Evolutionary conservation across 306 rosid species (phyloP).

Genomic region (Potentilla sterilis): DNA sequence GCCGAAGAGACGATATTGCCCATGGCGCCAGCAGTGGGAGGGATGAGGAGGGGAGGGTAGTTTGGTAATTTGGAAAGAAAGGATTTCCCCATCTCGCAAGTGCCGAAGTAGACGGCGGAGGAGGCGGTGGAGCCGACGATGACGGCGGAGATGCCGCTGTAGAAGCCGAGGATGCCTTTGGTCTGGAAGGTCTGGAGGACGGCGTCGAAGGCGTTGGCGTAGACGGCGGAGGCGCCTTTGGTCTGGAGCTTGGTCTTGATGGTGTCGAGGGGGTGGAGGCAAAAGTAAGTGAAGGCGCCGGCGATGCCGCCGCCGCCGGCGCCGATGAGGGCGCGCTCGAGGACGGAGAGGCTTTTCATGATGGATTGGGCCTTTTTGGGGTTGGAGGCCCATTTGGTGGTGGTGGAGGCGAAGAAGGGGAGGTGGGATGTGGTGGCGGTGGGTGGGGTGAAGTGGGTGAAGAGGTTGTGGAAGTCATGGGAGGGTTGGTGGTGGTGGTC

Average conservation of each 20-base stretch:
- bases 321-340: constrained; percentile 85
- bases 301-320: constrained; percentile 85
- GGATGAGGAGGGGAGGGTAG: constrained; percentile 61
- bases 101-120: constrained; percentile 83
- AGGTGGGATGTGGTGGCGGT: too few relatives aligned
- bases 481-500: constrained; percentile 5
- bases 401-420: constrained; percentile 30
- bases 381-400: constrained; percentile 27
- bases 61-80: constrained; percentile 41
- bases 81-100: constrained; percentile 84
- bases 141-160: constrained; percentile 84
- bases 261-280: constrained; percentile 84
- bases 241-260: constrained; percentile 87
- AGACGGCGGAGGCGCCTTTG: constrained; percentile 71
- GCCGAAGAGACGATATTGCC: constrained; percentile 84
- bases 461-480: constrained; percentile 34
- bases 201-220: constrained; percentile 68
- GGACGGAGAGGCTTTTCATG: constrained; percentile 53
- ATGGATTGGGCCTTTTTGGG: constrained; percentile 45
- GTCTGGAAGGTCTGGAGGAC: constrained; percentile 60
- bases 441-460: constrained; percentile 44
- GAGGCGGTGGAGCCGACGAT: constrained; percentile 84
- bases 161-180: constrained; percentile 67
- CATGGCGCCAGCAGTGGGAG: constrained; percentile 85
- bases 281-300: constrained; percentile 93